phyloP scores from a whole-genome alignment of 2,329 filamentous ascomycete species.

The Cadophora sp. region DNA sequence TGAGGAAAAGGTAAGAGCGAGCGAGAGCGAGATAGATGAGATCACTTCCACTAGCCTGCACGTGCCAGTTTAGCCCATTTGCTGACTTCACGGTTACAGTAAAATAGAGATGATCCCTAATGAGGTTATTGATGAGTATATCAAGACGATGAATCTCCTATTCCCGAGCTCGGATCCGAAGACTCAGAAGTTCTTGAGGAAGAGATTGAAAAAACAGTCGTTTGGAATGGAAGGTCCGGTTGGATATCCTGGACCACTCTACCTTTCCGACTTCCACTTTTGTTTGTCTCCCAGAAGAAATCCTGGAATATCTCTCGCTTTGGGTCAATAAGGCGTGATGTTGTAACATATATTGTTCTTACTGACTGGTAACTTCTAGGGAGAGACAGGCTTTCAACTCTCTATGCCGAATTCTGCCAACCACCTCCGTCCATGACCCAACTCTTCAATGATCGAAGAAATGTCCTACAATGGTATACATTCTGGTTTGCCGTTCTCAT shows the following conservation, averaged over 20 bases:
- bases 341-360: neutral
- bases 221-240: slow-evolving; percentile 8
- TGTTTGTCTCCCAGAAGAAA: neutral
- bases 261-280: slow-evolving; percentile 2
- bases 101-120: neutral
- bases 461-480: neutral
- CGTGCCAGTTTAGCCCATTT: neutral
- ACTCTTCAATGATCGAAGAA: neutral
- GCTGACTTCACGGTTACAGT: neutral
- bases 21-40: neutral
- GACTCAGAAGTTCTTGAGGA: neutral
- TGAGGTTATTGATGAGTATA: neutral
- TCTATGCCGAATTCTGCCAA: neutral
- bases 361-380: neutral
- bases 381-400: neutral
- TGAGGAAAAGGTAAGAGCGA: neutral
- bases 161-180: neutral
- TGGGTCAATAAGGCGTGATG: no score
- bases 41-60: neutral
- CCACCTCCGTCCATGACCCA: slow-evolving; percentile 1
- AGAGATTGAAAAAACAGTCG: neutral
- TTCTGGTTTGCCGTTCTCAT: neutral
- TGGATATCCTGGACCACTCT: neutral
- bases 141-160: neutral
- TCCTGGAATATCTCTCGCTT: no score